phyloP scores from a whole-genome alignment of 768 basidiomycete genomes.

The Myochromella boudieri region DNA sequence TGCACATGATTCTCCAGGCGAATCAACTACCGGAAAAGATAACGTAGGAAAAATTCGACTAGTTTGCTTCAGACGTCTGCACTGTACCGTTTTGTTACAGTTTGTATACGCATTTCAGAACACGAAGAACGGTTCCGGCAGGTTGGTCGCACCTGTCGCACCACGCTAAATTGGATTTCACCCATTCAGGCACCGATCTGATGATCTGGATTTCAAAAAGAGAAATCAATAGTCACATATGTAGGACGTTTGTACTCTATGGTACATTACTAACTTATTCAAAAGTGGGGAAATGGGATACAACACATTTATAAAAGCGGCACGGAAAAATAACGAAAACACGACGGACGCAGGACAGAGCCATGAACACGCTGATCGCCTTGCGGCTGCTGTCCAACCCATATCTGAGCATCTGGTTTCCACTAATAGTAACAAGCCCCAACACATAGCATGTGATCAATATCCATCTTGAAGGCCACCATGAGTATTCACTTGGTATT shows the following conservation, averaged over 20 bases:
- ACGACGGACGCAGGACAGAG: not conserved
- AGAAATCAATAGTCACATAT: too few relatives aligned
- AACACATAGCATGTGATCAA: conserved; percentile 31
- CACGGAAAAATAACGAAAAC: not conserved
- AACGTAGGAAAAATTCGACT: not conserved
- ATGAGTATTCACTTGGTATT: too few relatives aligned
- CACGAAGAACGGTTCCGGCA: not conserved
- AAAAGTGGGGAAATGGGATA: too few relatives aligned
- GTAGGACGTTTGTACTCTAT: too few relatives aligned
- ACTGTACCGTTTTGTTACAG: too few relatives aligned
- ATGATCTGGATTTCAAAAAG: too few relatives aligned
- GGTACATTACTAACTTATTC: too few relatives aligned
- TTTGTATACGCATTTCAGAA: not conserved
- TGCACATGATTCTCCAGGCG: not conserved
- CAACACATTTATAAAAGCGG: too few relatives aligned
- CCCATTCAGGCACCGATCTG: conserved; percentile 1
- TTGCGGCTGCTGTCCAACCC: conserved; percentile 17
- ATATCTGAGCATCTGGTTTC: conserved; percentile 24
- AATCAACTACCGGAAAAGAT: not conserved
- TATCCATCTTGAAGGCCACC: conserved; percentile 23
- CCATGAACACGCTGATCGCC: conserved; percentile 3
- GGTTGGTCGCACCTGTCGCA: not conserved
- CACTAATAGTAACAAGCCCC: conserved; percentile 23
- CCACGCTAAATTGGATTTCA: not conserved
- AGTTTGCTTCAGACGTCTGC: too few relatives aligned